Conservation (phyloP, 2,329 filamentous ascomycete genomes). For the Celoporthe dispersa region DNA sequence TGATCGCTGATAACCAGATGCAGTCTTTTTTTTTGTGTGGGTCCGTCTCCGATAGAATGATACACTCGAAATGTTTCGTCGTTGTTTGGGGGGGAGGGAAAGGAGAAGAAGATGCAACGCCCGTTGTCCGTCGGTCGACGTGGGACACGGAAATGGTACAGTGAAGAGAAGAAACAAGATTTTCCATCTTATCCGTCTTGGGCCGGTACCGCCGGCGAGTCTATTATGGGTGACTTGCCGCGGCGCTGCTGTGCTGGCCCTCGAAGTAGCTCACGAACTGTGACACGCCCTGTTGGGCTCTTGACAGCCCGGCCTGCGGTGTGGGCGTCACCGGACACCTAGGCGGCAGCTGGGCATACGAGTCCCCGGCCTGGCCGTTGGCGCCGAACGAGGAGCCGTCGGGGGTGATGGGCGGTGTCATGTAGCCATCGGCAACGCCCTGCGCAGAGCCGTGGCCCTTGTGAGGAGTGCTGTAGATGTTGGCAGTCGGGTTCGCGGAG, state of each 20-base stretch:
- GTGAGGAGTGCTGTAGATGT: conserved; percentile 78
- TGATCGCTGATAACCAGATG: conserved; percentile 42
- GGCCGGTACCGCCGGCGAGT: conserved; percentile 24
- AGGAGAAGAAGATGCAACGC: conserved; percentile 25
- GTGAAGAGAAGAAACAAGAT: conserved; percentile 14
- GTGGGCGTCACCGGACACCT: conserved; percentile 68
- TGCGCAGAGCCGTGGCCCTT: conserved; percentile 70
- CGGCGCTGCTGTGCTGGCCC: conserved; percentile 41
- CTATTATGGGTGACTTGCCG: conserved; percentile 24
- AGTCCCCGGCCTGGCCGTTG: conserved; percentile 47
- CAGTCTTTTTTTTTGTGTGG: conserved; percentile 34
- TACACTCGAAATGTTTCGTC: conserved; percentile 29
- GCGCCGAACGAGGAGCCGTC: conserved; percentile 64
- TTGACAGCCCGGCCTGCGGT: conserved; percentile 47
- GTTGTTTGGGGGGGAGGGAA: not conserved
- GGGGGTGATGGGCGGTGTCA: conserved; percentile 85
- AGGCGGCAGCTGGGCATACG: conserved; percentile 52
- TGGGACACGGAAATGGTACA: conserved; percentile 26
- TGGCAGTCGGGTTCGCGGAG: conserved; percentile 55
- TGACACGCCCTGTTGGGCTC: conserved; percentile 48
- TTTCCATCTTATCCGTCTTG: too few relatives aligned
- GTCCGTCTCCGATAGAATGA: conserved; percentile 25
- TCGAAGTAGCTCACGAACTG: conserved; percentile 53
- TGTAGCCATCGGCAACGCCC: conserved; percentile 72
- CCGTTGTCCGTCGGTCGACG: conserved; percentile 19